These are phyloP conservation scores for Hyparrhenia diplandra DNA, from an alignment of 176 grass and related monocot genomes.

Conservation along the genomic window DNA sequence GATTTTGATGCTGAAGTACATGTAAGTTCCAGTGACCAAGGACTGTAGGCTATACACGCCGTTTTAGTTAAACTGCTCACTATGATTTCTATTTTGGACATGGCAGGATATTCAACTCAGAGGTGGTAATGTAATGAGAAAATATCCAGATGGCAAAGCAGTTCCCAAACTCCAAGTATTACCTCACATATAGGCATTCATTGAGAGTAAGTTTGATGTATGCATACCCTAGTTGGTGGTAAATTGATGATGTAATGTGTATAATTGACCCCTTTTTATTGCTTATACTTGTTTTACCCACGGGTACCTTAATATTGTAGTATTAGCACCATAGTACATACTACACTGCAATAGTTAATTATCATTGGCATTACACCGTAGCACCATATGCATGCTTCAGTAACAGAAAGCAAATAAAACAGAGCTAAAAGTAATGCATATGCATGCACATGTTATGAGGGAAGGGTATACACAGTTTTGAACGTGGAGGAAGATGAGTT, in stretches of 20 bases:
- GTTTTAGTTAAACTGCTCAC: constrained; percentile 24
- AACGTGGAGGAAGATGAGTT: neutral
- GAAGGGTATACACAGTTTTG: neutral
- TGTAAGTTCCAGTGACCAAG: constrained; percentile 44
- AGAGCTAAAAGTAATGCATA: neutral
- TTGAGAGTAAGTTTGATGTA: constrained; percentile 57
- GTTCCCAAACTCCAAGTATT: constrained; percentile 92
- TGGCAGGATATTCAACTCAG: constrained; percentile 92
- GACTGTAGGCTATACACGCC: neutral
- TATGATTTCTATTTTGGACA: constrained; percentile 28
- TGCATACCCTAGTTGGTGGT: neutral
- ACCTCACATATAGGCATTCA: constrained; percentile 85
- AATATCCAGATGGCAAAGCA: constrained; percentile 76
- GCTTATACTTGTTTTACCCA: neutral
- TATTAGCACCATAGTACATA: neutral
- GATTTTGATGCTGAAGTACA: constrained; percentile 85
- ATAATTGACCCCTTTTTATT: neutral
- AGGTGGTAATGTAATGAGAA: constrained; percentile 88
- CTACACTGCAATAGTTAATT: neutral
- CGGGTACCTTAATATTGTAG: neutral
- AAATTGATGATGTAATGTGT: neutral
- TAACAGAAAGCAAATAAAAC: neutral
- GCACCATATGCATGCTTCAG: neutral
- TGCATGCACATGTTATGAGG: neutral
- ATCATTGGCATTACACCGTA: neutral